Percentiles rank a stretch among this genome's conserved stretches.
These are phyloP conservation scores for Teunomyces gatunensis DNA, from an alignment of 805 yeast genomes.

Conservation along the genomic window DNA sequence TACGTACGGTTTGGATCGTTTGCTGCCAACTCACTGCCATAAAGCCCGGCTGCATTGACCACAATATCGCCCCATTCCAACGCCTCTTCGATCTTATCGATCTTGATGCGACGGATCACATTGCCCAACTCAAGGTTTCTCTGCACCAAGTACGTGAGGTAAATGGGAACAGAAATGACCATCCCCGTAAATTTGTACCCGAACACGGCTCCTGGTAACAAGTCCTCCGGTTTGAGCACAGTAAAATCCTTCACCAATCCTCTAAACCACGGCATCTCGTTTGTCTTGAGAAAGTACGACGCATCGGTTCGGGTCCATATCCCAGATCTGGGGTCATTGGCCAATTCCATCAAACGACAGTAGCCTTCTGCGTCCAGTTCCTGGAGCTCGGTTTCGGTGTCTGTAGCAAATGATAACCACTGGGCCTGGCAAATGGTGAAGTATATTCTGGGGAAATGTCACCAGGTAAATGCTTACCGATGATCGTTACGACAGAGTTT, in stretches of 20 bases:
- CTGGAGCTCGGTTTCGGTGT: conserved; percentile 27
- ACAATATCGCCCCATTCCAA: conserved; percentile 42
- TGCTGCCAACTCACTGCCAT: conserved; percentile 44
- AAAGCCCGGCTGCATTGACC: conserved; percentile 57
- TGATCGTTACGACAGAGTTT: conserved; percentile 26
- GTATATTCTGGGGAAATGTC: conserved; percentile 52
- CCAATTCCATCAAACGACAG: conserved; percentile 42
- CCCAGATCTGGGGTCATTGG: conserved; percentile 51
- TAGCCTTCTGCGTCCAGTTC: conserved; percentile 49
- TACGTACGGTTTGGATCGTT: conserved; percentile 38
- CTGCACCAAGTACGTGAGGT: conserved; percentile 51
- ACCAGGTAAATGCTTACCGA: conserved; percentile 49
- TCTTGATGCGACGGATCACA: conserved; percentile 38
- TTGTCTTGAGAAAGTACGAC: conserved; percentile 8
- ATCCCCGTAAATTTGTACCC: conserved; percentile 55
- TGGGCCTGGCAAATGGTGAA: conserved; percentile 71
- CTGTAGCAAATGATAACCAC: conserved; percentile 59
- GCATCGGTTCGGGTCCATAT: conserved; percentile 15
- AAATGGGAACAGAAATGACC: conserved; percentile 57
- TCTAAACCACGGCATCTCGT: conserved; percentile 45
- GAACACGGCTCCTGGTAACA: conserved; percentile 38
- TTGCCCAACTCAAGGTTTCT: conserved; percentile 49
- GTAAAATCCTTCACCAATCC: conserved; percentile 41
- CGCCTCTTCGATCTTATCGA: conserved; percentile 51
- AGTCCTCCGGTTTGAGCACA: conserved; percentile 30